Evolutionary conservation across 176 grass and related monocot species (phyloP).

Genomic region (Bothriochloa decipiens): DNA sequence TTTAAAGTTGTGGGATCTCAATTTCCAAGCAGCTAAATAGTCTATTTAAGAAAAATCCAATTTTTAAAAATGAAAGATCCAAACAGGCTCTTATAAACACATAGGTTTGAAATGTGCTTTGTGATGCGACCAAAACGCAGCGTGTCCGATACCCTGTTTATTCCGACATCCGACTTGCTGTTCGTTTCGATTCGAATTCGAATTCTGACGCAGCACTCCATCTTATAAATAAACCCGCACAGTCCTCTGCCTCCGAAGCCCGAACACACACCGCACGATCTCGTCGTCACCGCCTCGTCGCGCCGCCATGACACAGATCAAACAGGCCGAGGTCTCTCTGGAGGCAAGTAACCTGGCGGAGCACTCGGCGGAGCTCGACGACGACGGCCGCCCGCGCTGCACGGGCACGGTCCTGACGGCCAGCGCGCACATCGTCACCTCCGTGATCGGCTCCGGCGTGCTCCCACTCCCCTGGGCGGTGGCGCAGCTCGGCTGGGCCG

Average conservation of each 20-base stretch:
- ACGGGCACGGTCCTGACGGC: constrained; percentile 39
- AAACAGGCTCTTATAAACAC: too few relatives aligned
- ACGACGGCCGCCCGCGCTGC: constrained; percentile 48
- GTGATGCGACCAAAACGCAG: too few relatives aligned
- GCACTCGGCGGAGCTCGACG: constrained; percentile 47
- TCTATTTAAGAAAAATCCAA: too few relatives aligned
- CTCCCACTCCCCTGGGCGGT: constrained; percentile 73
- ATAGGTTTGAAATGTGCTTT: too few relatives aligned
- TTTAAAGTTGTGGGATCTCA: too few relatives aligned
- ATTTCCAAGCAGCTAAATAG: too few relatives aligned
- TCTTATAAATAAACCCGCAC: not conserved
- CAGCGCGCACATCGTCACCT: constrained; percentile 53
- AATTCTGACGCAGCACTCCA: not conserved
- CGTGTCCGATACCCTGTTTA: not conserved
- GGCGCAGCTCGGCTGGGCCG: constrained; percentile 74
- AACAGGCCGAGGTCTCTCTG: constrained; percentile 51
- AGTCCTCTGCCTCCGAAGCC: not conserved
- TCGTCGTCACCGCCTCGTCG: not conserved
- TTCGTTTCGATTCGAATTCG: not conserved
- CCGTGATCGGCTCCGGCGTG: constrained; percentile 77
- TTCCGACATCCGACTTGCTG: not conserved
- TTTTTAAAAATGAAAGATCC: too few relatives aligned
- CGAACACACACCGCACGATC: not conserved
- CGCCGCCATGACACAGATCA: not conserved
- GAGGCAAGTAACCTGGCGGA: constrained; percentile 42